Conservation (phyloP, 192 early-diverging fungal species). For the Coemansia sp. region DNA sequence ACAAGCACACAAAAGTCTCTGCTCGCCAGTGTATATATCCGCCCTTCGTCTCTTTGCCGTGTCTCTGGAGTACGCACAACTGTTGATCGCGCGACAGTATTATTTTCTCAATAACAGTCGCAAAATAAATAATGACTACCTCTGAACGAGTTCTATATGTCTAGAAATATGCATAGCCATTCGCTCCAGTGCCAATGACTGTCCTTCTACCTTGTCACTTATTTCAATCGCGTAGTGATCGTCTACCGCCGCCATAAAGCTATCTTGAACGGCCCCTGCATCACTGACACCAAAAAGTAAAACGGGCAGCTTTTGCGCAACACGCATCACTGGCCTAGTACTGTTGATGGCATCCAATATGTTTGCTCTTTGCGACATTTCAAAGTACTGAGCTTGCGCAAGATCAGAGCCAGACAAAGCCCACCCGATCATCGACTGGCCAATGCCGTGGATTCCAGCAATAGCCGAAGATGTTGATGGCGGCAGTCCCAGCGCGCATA, state of each 20-base stretch:
- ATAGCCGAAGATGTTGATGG: conserved; percentile 9
- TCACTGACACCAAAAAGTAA: conserved; percentile 26
- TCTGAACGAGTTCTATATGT: conserved; percentile 20
- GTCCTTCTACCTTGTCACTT: conserved; percentile 5
- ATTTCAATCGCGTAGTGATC: conserved; percentile 11
- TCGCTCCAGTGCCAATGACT: conserved; percentile 10
- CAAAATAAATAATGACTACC: neutral
- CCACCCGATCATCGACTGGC: conserved; percentile 28
- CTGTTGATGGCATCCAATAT: conserved; percentile 4
- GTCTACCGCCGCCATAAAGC: conserved; percentile 1
- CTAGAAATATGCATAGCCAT: conserved; percentile 25
- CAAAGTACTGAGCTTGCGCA: conserved; percentile 43
- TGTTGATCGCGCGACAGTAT: neutral
- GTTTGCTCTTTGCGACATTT: conserved; percentile 15
- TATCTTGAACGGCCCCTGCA: neutral
- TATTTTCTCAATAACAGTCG: too few species aligned
- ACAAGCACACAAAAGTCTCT: neutral
- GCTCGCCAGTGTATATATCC: neutral
- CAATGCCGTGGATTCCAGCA: conserved; percentile 2
- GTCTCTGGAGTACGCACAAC: neutral
- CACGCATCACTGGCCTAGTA: neutral
- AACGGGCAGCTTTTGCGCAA: conserved; percentile 15
- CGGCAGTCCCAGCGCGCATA: conserved; percentile 34
- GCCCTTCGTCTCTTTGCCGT: neutral
- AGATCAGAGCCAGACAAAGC: conserved; percentile 24